Base-by-base conservation (phyloP, 2,329 filamentous ascomycete species). In the Chaetothyriales sp. region DNA sequence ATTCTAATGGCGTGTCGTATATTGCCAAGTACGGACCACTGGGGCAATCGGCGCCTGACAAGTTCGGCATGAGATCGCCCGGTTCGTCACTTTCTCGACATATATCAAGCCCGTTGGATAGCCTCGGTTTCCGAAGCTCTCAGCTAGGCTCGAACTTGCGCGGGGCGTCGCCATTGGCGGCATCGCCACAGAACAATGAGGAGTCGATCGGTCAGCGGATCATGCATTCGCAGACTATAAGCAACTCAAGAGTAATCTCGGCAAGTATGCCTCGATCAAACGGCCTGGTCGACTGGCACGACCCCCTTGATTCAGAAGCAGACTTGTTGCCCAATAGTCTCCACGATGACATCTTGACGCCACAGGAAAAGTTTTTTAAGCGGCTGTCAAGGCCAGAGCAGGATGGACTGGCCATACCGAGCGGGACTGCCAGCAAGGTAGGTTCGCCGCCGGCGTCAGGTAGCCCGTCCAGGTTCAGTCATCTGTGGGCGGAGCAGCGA, bases 1-100 rank as follows among this genome's bases (percentile, higher is more conserved):
- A 96, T 67, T 94, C 88, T 60, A 92, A 95, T 62, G 90, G 89
- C 47, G 86, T 95, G 49, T 95, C 89, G 9, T 86, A 90, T 65
- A 88, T 87, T 55, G 89, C 90, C 18, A 80, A 87, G 53, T 88
- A 89, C 64, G 92, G 86, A 0, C 87, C 89, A 0, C 88, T 93
- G 67, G 89, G 90, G 6, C 86, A 89, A 0, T 96, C 90, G 0
- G 85, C 96, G 9, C 92, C 92, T 8, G 86, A 87, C 48, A 86
- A 90, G 60, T 79, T 83, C 1, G 88, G 86, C 0, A 74, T 87
- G 43, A 22, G 20, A 32, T 26, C 18, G 18, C 89, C 95, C 48
- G 50, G 52, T 26, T 54, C 56, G 26, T 58, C 57, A 2, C 50
- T 59, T 26, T 80, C 73, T 5, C 68, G 70, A 51, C 68, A 70